A percentile compares a stretch with the other conserved stretches of the same genome.
These are phyloP conservation scores for Cystobasidium pallidum DNA, from an alignment of 1,284 basidiomycete genomes.

Conservation along the genomic window DNA sequence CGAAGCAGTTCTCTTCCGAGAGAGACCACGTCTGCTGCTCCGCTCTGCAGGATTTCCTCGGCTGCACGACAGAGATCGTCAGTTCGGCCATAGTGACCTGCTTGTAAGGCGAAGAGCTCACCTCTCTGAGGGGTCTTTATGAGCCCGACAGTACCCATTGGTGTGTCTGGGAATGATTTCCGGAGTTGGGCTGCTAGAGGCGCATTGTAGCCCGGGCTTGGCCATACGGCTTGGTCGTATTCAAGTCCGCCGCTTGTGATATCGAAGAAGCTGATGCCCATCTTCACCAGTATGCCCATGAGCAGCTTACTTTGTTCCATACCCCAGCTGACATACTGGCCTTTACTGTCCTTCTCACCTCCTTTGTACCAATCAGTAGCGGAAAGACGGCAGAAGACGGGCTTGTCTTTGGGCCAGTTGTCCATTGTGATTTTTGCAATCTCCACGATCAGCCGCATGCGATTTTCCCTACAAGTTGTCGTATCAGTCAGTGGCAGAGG, in stretches of 20 bases:
- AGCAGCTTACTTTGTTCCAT: constrained; percentile 72
- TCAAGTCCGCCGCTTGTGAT: constrained; percentile 73
- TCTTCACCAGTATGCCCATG: constrained; percentile 62
- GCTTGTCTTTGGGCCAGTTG: constrained; percentile 65
- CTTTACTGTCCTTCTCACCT: constrained; percentile 65
- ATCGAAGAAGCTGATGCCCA: constrained; percentile 74
- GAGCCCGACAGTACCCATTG: constrained; percentile 70
- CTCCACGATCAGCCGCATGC: constrained; percentile 69
- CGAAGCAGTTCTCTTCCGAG: constrained; percentile 70
- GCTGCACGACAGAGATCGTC: constrained; percentile 55
- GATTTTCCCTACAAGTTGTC: constrained; percentile 57
- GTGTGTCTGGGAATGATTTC: constrained; percentile 61
- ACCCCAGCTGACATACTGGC: constrained; percentile 71
- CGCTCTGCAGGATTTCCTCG: constrained; percentile 67
- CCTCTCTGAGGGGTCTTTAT: constrained; percentile 66
- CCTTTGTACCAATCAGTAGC: constrained; percentile 76
- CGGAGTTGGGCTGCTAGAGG: constrained; percentile 72
- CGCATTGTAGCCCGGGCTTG: constrained; percentile 70
- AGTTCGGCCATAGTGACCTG: background rate
- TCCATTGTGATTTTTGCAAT: constrained; percentile 63
- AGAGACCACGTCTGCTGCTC: constrained; percentile 70
- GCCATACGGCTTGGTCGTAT: constrained; percentile 64
- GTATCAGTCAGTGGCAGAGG: background rate
- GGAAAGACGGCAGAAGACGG: constrained; percentile 74
- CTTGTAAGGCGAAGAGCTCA: background rate